Evolutionary conservation across 1,139 yeast genomes (phyloP), one percentile per base, ranked within the genome.

Genomic region (Kodamaea derodonti): DNA sequence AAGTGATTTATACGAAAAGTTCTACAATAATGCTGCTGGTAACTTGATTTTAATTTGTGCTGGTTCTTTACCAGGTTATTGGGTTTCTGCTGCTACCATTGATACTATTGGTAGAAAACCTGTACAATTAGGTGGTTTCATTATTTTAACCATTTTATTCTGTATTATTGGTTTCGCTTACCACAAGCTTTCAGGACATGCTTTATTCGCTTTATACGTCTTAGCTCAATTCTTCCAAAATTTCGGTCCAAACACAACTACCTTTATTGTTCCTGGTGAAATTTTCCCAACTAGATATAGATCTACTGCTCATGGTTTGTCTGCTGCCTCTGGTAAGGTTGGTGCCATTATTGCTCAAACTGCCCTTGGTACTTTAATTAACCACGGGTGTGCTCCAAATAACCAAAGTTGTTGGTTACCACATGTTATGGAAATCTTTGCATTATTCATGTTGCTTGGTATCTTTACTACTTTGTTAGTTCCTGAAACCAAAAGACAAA

Each of bases 311-410:
- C 98, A 92, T 60, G 98, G 98, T 74, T 69, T 92, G 45, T 86
- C 96, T 48, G 98, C 98, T 47, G 97, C 95, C 36, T 60, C 79
- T 34, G 98, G 98, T 75, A 92, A 92, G 69, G 72, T 85, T 47
- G 98, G 98, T 70, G 97, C 98, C 41, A 86, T 92, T 49, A 78
- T 92, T 66, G 97, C 97, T 26, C 94, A 88, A 67, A 83, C 95
- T 43, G 82, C 84, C 60, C 62, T 87, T 49, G 95, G 95, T 71
- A 85, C 95, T 45, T 75, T 86, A 52, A 74, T 82, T 41, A 70
- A 83, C 70, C 90, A 83, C 62, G 74, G 78, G 47, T 86, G 95
- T 77, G 64, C 82, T 29, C 64, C 69, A 31, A 71, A 69, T 40
- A 58, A 72, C 38, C 51, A 54, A 34, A 77, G 79, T 65, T 86